phyloP scores from a whole-genome alignment of 768 basidiomycete genomes.

The Hydnum rufescens region DNA sequence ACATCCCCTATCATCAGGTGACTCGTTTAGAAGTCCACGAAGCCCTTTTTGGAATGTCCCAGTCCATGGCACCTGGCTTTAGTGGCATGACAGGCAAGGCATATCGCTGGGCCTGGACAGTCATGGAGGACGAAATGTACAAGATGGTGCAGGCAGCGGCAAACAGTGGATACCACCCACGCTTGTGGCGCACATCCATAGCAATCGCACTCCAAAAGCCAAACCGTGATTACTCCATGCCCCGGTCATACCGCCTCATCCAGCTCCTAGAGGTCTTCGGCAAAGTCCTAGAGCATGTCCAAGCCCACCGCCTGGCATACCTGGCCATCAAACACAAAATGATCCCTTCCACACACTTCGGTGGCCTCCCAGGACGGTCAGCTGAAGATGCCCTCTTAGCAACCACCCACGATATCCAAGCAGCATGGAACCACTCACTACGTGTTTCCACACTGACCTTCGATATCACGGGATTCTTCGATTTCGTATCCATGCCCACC shows the following conservation, averaged over 20 bases:
- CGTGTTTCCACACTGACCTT: too few species aligned
- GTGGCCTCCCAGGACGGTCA: too few species aligned
- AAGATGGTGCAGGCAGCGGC: not conserved
- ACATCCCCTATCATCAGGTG: not conserved
- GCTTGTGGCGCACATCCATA: constrained; percentile 2
- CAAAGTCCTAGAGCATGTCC: constrained; percentile 18
- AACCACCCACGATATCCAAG: too few species aligned
- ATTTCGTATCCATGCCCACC: too few species aligned
- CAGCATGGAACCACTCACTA: too few species aligned
- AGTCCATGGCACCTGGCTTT: constrained; percentile 8
- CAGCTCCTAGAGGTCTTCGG: constrained; percentile 17
- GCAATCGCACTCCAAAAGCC: constrained; percentile 6
- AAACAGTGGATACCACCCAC: constrained; percentile 8
- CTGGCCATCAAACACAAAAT: too few species aligned
- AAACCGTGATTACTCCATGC: constrained; percentile 8
- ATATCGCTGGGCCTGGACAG: constrained; percentile 6
- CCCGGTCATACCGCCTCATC: constrained; percentile 6
- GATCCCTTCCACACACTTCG: too few species aligned
- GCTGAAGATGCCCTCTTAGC: too few species aligned
- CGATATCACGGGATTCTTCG: too few species aligned
- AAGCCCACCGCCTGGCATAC: constrained; percentile 12
- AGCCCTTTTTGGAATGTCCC: not conserved
- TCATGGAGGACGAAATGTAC: constrained; percentile 1
- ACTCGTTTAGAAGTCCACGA: constrained; percentile 1
- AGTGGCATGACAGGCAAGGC: constrained; percentile 1